These are phyloP conservation scores for Phytophthora palmivora DNA, from an alignment of 352 stramenopile species.

Conservation along the genomic window DNA sequence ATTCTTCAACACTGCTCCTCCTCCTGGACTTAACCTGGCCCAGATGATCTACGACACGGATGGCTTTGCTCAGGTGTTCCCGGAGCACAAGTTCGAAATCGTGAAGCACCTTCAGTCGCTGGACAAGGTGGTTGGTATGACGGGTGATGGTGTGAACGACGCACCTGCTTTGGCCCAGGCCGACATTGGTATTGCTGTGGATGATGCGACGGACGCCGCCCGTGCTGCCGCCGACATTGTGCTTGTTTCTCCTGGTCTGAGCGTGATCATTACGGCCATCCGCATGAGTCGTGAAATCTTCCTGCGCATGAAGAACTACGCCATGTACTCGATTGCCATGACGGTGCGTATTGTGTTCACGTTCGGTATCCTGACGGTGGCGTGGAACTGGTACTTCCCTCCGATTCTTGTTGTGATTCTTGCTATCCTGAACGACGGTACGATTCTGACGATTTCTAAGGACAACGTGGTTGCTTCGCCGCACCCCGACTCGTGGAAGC, in stretches of 20 bases:
- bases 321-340: constrained; percentile 92
- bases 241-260: constrained; percentile 87
- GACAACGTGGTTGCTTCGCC: constrained; percentile 75
- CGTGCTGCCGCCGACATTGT: constrained; percentile 92
- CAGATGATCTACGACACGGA: constrained; percentile 93
- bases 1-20: constrained; percentile 81
- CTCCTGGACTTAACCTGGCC: constrained; percentile 62
- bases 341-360: constrained; percentile 90
- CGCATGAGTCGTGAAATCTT: constrained; percentile 91
- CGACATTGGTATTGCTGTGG: constrained; percentile 93
- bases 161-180: constrained; percentile 89
- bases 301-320: constrained; percentile 92
- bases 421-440: constrained; percentile 91
- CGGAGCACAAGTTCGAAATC: constrained; percentile 93
- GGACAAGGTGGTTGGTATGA: constrained; percentile 86
- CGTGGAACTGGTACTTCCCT: constrained; percentile 90
- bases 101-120: constrained; percentile 90
- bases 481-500: constrained; percentile 73
- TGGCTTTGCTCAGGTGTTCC: constrained; percentile 94
- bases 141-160: constrained; percentile 93
- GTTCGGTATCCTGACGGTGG: constrained; percentile 89
- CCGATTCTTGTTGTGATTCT: constrained; percentile 91
- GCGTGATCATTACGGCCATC: constrained; percentile 91
- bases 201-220: constrained; percentile 89
- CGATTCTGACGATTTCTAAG: constrained; percentile 84